A percentile compares a stretch with the other conserved stretches of the same genome.
Conservation (phyloP, 805 yeast genomes). For the Yarrowia sp. region DNA sequence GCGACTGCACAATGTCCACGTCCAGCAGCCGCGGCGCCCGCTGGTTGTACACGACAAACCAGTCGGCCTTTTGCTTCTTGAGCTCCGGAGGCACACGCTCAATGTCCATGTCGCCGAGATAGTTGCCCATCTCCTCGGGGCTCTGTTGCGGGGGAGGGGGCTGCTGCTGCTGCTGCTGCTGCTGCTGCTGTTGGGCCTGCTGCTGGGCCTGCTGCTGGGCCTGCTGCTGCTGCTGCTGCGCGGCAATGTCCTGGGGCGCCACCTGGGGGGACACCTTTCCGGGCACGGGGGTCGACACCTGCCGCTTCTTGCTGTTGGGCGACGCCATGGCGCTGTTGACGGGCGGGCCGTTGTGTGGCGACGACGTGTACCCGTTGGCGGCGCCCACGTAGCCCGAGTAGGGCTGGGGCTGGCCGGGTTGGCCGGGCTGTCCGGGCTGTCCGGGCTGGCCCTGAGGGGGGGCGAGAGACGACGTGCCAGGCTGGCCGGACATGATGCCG, state of each 20-base stretch:
- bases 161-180: slow-evolving; percentile 43
- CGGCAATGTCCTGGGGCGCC: slow-evolving; percentile 42
- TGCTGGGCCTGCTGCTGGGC: slow-evolving; percentile 45
- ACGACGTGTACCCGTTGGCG: slow-evolving; percentile 26
- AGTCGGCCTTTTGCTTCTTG: slow-evolving; percentile 84
- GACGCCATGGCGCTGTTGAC: slow-evolving; percentile 41
- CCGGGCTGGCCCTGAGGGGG: slow-evolving; percentile 41
- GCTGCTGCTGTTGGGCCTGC: slow-evolving; percentile 41
- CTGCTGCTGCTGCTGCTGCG: slow-evolving; percentile 44
- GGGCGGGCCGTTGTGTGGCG: slow-evolving; percentile 40
- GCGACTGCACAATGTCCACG: slow-evolving; percentile 85
- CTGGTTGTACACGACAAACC: slow-evolving; percentile 89
- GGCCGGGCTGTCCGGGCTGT: slow-evolving; percentile 41
- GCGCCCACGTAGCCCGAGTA: slow-evolving; percentile 40
- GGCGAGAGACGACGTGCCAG: slow-evolving; percentile 40
- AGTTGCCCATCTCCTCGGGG: slow-evolving; percentile 48
- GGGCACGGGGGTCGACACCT: slow-evolving; percentile 39
- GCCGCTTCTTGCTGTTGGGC: slow-evolving; percentile 39
- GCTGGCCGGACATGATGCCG: slow-evolving; percentile 49
- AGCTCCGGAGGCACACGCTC: slow-evolving; percentile 73
- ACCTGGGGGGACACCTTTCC: slow-evolving; percentile 37
- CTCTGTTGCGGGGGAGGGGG: slow-evolving; percentile 45
- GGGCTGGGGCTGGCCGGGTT: slow-evolving; percentile 42
- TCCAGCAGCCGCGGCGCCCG: slow-evolving; percentile 78
- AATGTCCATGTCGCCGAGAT: slow-evolving; percentile 71